Percentiles rank a stretch among this genome's conserved stretches.
These are phyloP conservation scores for Exserohilum turcica DNA, from an alignment of 2,329 filamentous ascomycete genomes.

Conservation along the genomic window DNA sequence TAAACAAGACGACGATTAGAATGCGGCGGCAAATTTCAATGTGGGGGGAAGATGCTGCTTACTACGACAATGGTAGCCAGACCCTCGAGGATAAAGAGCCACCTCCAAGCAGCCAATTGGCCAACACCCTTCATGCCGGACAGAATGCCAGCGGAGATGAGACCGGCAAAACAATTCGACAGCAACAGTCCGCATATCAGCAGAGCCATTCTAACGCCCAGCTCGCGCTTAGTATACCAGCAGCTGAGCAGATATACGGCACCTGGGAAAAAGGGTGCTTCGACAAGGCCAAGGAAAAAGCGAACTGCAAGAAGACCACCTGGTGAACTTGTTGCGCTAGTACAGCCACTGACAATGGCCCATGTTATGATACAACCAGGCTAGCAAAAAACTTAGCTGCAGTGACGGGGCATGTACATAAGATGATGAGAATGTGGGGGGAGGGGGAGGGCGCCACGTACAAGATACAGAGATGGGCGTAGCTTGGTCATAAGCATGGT, in stretches of 20 bases:
- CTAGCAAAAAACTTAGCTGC: neutral
- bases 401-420: neutral
- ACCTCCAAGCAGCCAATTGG: constrained; percentile 31
- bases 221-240: constrained; percentile 64
- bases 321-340: neutral
- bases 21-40: neutral
- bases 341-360: constrained; percentile 17
- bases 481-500: constrained; percentile 28
- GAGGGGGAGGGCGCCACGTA: constrained; percentile 28
- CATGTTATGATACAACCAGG: constrained; percentile 19
- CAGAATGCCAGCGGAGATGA: constrained; percentile 46
- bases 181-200: constrained; percentile 44
- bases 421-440: neutral
- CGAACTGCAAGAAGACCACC: constrained; percentile 22
- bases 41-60: neutral
- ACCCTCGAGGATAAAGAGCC: constrained; percentile 28
- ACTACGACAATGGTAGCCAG: neutral
- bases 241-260: constrained; percentile 65
- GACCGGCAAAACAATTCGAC: constrained; percentile 49
- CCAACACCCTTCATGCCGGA: constrained; percentile 29
- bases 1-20: neutral
- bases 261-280: constrained; percentile 60
- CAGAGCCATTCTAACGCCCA: constrained; percentile 39
- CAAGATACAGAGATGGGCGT: constrained; percentile 17
- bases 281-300: constrained; percentile 31